phyloP scores from a whole-genome alignment of 345 rosid species.

The Brassica cretica region DNA sequence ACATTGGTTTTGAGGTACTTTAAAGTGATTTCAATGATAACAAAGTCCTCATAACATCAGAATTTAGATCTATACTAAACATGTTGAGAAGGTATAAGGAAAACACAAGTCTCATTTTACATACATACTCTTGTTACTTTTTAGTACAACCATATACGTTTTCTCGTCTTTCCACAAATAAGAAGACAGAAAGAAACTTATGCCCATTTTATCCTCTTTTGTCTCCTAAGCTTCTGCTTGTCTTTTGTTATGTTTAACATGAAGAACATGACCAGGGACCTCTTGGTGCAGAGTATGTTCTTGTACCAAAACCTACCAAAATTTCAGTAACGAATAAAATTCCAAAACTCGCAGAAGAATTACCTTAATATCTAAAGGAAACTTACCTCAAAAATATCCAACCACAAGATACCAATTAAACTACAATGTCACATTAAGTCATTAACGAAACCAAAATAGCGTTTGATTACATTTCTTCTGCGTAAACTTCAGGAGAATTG shows the following conservation, averaged over 20 bases:
- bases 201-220: neutral
- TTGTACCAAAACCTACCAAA: neutral
- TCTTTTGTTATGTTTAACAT: slow-evolving; percentile 13
- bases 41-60: neutral
- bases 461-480: neutral
- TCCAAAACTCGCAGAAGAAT: neutral
- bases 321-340: neutral
- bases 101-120: neutral
- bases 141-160: neutral
- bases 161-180: neutral
- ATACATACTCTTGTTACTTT: slow-evolving; percentile 4
- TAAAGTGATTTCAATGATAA: neutral
- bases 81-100: slow-evolving; percentile 9
- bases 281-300: slow-evolving; percentile 15
- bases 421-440: neutral
- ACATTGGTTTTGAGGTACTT: neutral
- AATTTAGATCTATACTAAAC: neutral
- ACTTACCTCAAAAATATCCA: neutral
- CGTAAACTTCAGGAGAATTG: neutral
- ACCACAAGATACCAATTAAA: slow-evolving; percentile 10
- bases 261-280: slow-evolving; percentile 11
- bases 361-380: neutral
- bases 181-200: neutral
- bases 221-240: slow-evolving; percentile 11
- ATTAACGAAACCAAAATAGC: neutral